These are phyloP conservation scores for Dendryphion nanum DNA, from an alignment of 2,329 filamentous ascomycete genomes.

Conservation along the genomic window DNA sequence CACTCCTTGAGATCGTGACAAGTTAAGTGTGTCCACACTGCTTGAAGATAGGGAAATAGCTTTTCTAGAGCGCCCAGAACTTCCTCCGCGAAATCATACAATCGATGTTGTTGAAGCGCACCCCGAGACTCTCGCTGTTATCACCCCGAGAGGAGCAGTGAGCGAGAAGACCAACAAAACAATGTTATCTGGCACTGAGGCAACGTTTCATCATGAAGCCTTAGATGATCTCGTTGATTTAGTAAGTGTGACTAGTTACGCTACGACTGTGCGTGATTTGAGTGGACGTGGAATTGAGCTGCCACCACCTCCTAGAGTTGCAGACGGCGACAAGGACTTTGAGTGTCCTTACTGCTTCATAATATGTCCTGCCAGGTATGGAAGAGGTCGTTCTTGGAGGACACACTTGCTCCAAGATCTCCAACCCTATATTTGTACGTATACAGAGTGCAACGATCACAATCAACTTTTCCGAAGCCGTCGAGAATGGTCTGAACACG, in stretches of 20 bases:
- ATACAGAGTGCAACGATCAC: constrained; percentile 24
- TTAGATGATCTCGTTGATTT: constrained; percentile 37
- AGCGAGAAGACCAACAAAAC: constrained; percentile 36
- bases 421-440: constrained; percentile 39
- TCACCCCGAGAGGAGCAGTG: constrained; percentile 13
- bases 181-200: constrained; percentile 38
- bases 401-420: constrained; percentile 38
- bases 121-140: constrained; percentile 5
- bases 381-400: constrained; percentile 30
- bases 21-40: constrained; percentile 23
- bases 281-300: constrained; percentile 32
- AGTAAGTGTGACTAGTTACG: constrained; percentile 37
- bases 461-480: constrained; percentile 36
- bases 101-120: constrained; percentile 15
- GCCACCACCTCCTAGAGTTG: constrained; percentile 31
- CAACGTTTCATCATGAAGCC: constrained; percentile 35
- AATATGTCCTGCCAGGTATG: constrained; percentile 39
- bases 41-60: too few species aligned
- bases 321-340: constrained; percentile 34
- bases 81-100: too few species aligned
- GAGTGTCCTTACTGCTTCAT: constrained; percentile 40
- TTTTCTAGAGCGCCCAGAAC: too few species aligned
- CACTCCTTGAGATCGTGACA: constrained; percentile 36
- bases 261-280: constrained; percentile 35
- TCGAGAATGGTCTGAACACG: constrained; percentile 38